A percentile compares a stretch with the other conserved stretches of the same genome.
These are phyloP conservation scores for Acorus gramineus DNA, from an alignment of 106 monocot species.

Conservation along the genomic window DNA sequence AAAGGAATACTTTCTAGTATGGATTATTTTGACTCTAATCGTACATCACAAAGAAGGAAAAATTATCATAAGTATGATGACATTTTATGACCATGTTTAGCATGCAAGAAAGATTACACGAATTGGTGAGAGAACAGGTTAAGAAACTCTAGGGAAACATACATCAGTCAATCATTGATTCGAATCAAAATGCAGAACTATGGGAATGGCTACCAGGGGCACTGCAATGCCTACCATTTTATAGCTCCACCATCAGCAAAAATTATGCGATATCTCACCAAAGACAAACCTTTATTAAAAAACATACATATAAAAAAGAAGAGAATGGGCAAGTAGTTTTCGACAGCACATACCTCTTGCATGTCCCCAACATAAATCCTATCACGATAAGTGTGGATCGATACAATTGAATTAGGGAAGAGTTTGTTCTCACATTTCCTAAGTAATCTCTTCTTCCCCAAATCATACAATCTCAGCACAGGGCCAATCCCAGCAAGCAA, in stretches of 20 bases:
- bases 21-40: too few species aligned
- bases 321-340: not conserved
- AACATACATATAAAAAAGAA: not conserved
- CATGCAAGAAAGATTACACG: too few species aligned
- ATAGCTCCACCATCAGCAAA: not conserved
- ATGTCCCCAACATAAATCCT: slow-evolving; percentile 95
- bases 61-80: too few species aligned
- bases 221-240: not conserved
- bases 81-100: too few species aligned
- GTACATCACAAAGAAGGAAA: too few species aligned
- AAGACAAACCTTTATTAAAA: not conserved
- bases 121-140: too few species aligned
- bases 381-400: slow-evolving; percentile 94
- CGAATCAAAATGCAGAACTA: too few species aligned
- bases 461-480: slow-evolving; percentile 82
- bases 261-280: too few species aligned
- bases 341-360: slow-evolving; percentile 60
- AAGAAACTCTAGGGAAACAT: too few species aligned
- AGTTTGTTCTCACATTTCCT: slow-evolving; percentile 98
- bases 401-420: slow-evolving; percentile 72
- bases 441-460: slow-evolving; percentile 80
- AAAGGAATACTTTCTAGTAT: too few species aligned
- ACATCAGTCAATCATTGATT: too few species aligned
- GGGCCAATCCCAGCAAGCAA: slow-evolving; percentile 80
- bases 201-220: not conserved